phyloP scores from a whole-genome alignment of 805 yeast species.

The Ogataea zsoltii region DNA sequence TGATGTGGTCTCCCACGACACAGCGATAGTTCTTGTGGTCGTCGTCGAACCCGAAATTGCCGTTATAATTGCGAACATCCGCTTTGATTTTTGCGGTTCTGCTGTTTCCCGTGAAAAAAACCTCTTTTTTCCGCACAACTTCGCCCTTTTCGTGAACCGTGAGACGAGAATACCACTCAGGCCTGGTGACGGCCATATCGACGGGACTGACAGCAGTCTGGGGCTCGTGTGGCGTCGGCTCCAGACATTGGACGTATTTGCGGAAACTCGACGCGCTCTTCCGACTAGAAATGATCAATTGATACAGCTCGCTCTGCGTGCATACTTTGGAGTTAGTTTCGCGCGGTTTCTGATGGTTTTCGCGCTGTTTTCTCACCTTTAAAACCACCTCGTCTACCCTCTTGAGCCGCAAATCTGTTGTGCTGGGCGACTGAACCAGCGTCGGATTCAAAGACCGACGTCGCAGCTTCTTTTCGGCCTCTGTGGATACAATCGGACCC shows the following conservation, averaged over 20 bases:
- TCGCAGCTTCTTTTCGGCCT: constrained; percentile 14
- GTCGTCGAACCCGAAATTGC: constrained; percentile 76
- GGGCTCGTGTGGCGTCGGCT: background rate
- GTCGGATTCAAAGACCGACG: constrained; percentile 14
- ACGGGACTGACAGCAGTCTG: constrained; percentile 13
- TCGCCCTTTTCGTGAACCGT: constrained; percentile 64
- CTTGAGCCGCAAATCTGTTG: constrained; percentile 5
- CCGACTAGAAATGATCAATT: constrained; percentile 6
- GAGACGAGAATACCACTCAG: constrained; percentile 31
- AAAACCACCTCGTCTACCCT: constrained; percentile 1
- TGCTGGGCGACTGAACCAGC: constrained; percentile 1
- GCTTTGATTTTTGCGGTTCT: constrained; percentile 28
- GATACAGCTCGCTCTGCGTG: constrained; percentile 12
- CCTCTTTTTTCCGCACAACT: constrained; percentile 45
- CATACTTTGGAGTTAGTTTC: background rate
- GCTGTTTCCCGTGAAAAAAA: constrained; percentile 51
- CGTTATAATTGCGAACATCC: constrained; percentile 39
- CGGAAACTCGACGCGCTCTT: constrained; percentile 11
- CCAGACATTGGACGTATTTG: constrained; percentile 4
- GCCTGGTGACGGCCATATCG: constrained; percentile 19
- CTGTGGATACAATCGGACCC: constrained; percentile 1
- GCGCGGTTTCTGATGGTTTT: background rate
- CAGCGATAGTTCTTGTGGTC: constrained; percentile 59
- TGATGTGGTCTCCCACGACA: constrained; percentile 65
- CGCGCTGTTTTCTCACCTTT: constrained; percentile 1